Percentiles rank a stretch among this genome's conserved stretches.
Conservation (phyloP, 1,284 basidiomycete genomes). For the Cutaneotrichosporon mucoides region DNA sequence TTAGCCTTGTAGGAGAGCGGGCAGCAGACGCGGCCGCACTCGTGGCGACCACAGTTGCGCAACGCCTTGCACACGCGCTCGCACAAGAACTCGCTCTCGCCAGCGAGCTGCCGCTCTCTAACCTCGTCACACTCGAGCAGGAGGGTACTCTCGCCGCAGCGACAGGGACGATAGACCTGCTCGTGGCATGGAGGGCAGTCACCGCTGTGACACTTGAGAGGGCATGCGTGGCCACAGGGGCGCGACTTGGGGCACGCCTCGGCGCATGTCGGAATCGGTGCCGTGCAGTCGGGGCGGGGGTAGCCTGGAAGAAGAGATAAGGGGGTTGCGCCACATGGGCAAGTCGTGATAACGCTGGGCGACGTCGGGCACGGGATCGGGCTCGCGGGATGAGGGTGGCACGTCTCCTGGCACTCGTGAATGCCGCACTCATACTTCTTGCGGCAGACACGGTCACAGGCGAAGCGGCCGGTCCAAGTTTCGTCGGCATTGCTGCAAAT, state of each 20-base stretch:
- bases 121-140: constrained; percentile 54
- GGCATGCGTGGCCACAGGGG: constrained; percentile 66
- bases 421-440: constrained; percentile 70
- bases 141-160: constrained; percentile 65
- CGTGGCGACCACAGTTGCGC: constrained; percentile 71
- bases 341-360: constrained; percentile 63
- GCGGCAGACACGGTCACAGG: constrained; percentile 61
- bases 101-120: constrained; percentile 40
- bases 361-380: constrained; percentile 67
- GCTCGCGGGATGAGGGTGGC: constrained; percentile 63
- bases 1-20: constrained; percentile 68
- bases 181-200: constrained; percentile 69
- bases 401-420: constrained; percentile 63
- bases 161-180: constrained; percentile 65
- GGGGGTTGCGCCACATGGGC: constrained; percentile 71
- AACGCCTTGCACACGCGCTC: constrained; percentile 69
- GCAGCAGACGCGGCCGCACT: constrained; percentile 77
- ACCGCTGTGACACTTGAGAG: constrained; percentile 54
- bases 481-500: constrained; percentile 31
- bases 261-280: constrained; percentile 72
- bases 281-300: constrained; percentile 61
- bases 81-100: constrained; percentile 63
- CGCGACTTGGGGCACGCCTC: constrained; percentile 64
- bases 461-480: constrained; percentile 66
- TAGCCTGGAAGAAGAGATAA: constrained; percentile 50